A percentile compares a stretch with the other conserved stretches of the same genome.
phyloP scores from a whole-genome alignment of 2,329 filamentous ascomycete species.

The Albophoma yamanashiensis region DNA sequence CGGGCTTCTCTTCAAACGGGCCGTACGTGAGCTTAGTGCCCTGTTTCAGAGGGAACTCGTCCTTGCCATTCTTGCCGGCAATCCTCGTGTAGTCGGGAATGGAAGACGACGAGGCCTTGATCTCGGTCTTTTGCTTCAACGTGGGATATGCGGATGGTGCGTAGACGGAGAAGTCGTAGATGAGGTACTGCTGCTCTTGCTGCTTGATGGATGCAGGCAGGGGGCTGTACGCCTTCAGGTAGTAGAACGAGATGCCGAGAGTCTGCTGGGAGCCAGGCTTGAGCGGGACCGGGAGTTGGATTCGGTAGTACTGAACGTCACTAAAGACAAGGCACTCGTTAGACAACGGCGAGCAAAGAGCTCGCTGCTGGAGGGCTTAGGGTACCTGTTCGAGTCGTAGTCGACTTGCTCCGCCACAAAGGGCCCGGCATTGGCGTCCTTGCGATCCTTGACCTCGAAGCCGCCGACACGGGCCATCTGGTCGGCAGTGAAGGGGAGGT shows the following conservation, averaged over 20 bases:
- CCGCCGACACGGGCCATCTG: constrained; percentile 71
- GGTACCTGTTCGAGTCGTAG: constrained; percentile 47
- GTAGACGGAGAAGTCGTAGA: constrained; percentile 80
- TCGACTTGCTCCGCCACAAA: constrained; percentile 64
- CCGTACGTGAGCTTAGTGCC: constrained; percentile 84
- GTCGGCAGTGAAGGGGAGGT: constrained; percentile 70
- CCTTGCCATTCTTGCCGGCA: constrained; percentile 45
- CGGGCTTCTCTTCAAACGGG: constrained; percentile 73
- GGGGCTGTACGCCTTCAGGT: constrained; percentile 68
- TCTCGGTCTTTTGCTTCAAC: constrained; percentile 89
- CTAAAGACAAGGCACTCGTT: constrained; percentile 27
- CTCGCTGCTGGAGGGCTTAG: constrained; percentile 4
- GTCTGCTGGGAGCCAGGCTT: constrained; percentile 70
- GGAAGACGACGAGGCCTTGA: constrained; percentile 72
- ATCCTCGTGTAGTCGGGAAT: constrained; percentile 80
- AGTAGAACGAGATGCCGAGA: constrained; percentile 74
- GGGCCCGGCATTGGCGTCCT: constrained; percentile 54
- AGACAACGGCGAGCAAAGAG: not conserved
- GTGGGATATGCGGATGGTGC: constrained; percentile 74
- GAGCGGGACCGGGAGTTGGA: constrained; percentile 68
- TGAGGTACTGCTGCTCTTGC: constrained; percentile 74
- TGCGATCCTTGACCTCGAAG: constrained; percentile 88
- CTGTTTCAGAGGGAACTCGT: constrained; percentile 65
- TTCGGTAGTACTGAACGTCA: constrained; percentile 71
- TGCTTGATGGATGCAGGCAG: constrained; percentile 78